Evolutionary conservation across 352 stramenopile species (phyloP).

Genomic region (Phytophthora parvispora): DNA sequence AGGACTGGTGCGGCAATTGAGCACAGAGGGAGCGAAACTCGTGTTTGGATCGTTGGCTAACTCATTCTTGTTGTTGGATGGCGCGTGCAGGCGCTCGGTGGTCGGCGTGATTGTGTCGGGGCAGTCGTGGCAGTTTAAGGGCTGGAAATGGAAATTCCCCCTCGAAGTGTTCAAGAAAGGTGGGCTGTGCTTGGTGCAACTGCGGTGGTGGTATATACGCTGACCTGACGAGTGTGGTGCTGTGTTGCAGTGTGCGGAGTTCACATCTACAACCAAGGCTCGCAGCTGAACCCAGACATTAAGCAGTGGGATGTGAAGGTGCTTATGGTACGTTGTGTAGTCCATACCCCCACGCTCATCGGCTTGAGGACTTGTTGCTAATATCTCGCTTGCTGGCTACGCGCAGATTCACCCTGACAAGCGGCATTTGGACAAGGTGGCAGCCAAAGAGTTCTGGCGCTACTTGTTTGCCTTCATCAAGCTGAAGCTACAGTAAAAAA

Average conservation of each 20-base stretch:
- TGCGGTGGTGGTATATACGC: background rate
- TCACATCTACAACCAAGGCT: slow-evolving; percentile 88
- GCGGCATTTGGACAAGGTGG: slow-evolving; percentile 92
- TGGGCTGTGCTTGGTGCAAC: slow-evolving; percentile 20
- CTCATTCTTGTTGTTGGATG: background rate
- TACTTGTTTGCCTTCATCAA: slow-evolving; percentile 91
- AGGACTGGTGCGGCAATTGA: slow-evolving; percentile 82
- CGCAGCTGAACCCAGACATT: slow-evolving; percentile 82
- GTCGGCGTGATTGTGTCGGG: slow-evolving; percentile 92
- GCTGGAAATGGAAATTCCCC: slow-evolving; percentile 94
- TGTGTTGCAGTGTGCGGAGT: slow-evolving; percentile 76
- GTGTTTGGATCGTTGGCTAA: background rate
- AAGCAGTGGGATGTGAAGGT: slow-evolving; percentile 94
- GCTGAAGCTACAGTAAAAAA: slow-evolving; percentile 77
- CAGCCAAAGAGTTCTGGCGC: slow-evolving; percentile 92
- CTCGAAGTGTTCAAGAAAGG: slow-evolving; percentile 94
- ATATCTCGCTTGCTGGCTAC: background rate
- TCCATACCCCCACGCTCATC: too few species aligned
- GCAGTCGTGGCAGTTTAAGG: slow-evolving; percentile 94
- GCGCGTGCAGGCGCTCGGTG: slow-evolving; percentile 78
- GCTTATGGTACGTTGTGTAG: slow-evolving; percentile 69
- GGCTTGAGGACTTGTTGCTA: too few species aligned
- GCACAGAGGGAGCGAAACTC: background rate
- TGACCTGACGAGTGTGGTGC: background rate
- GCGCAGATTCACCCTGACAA: slow-evolving; percentile 91